Base-by-base conservation (phyloP, 169 alveolate species). In the Plasmodium vivax region DNA sequence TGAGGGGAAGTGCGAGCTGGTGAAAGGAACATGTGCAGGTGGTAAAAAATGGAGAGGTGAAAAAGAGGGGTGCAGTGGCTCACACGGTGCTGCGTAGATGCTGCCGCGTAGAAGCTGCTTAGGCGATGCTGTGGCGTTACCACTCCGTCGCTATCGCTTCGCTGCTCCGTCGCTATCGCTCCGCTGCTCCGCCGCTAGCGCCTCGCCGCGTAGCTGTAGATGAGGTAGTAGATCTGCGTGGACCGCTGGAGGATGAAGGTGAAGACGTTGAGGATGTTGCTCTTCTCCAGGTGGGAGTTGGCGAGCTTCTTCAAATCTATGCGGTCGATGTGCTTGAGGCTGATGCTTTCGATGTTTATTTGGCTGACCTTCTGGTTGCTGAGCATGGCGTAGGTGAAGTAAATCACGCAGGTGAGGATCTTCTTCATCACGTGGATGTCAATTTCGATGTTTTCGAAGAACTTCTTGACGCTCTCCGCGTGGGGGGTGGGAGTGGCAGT, bases 361-460 rank as follows among this genome's bases (percentile, higher is more conserved):
- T 88, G 81, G 34, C 68, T 80, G 4, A 88, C 94, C 19, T 77
- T 88, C 34, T 88, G 94, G 41, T 88, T 88, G 51, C 41, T 88
- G 7, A 88, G 32, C 91, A 88, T 88, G 34, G 94, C 94, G 73
- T 80, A 88, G 30, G 94, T 88, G 82, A 88, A 88, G 51, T 88
- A 88, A 9, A 88, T 88, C 14, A 80, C 84, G 27, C 94, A 88
- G 16, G 94, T 88, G 30, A 88, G 74, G 12, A 88, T 80, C 72
- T 88, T 88, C 58, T 88, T 88, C 41, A 88, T 68, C 9, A 88
- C 94, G 36, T 58, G 75, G 7, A 88, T 88, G 51, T 88, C 94
- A 3, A 88, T 88, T 88, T 88, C 94, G 1, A 81, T 88, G 14
- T 88, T 88, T 80, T 88, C 90, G 6, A 88, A 79, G 19, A 88